Percentiles rank a stretch among this genome's conserved stretches.
phyloP scores from a whole-genome alignment of 495 filamentous ascomycete species.

The Penicillium ochrochloron region DNA sequence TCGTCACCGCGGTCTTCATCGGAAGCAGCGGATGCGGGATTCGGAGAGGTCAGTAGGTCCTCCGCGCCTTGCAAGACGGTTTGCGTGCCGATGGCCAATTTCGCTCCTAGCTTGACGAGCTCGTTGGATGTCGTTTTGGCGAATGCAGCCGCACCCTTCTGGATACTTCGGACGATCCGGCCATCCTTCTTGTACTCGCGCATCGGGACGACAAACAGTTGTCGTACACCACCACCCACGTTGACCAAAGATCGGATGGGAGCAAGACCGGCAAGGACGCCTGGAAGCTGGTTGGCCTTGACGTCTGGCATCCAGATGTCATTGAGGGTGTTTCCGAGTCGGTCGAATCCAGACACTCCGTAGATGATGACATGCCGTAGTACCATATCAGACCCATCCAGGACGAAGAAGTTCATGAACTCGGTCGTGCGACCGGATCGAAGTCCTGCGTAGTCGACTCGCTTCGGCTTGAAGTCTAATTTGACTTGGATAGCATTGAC shows the following conservation, averaged over 20 bases:
- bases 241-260: slow-evolving; percentile 88
- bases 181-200: slow-evolving; percentile 94
- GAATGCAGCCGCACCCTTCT: slow-evolving; percentile 87
- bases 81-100: slow-evolving; percentile 93
- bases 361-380: slow-evolving; percentile 90
- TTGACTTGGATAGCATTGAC: slow-evolving; percentile 80
- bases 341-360: slow-evolving; percentile 87
- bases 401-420: slow-evolving; percentile 98
- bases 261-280: slow-evolving; percentile 86
- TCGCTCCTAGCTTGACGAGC: slow-evolving; percentile 89
- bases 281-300: slow-evolving; percentile 84
- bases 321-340: slow-evolving; percentile 83
- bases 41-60: slow-evolving; percentile 65
- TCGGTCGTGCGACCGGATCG: slow-evolving; percentile 98
- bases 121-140: slow-evolving; percentile 92
- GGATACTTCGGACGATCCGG: slow-evolving; percentile 85
- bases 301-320: slow-evolving; percentile 98
- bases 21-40: slow-evolving; percentile 20
- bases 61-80: slow-evolving; percentile 88
- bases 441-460: slow-evolving; percentile 90
- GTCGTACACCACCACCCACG: slow-evolving; percentile 80
- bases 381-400: slow-evolving; percentile 86
- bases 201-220: slow-evolving; percentile 87
- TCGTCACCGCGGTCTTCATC: slow-evolving; percentile 67
- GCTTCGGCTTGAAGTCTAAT: slow-evolving; percentile 97